Conservation (phyloP, 1,284 basidiomycete genomes). For the Bjerkandera adusta region DNA sequence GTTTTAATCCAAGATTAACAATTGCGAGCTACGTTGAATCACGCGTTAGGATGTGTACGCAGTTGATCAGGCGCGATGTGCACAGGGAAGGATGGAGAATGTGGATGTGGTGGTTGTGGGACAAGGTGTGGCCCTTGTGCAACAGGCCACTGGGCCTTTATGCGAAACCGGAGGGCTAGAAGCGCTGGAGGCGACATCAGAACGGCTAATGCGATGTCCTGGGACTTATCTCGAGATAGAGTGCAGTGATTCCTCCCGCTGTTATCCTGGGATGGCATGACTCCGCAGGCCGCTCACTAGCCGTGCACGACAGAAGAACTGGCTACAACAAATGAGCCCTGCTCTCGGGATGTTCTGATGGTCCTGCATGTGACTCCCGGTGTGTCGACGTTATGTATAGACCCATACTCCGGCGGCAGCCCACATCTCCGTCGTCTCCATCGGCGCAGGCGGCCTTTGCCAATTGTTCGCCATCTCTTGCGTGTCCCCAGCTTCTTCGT, state of each 20-base stretch:
- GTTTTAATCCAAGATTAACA: too few relatives aligned
- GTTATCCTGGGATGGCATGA: conserved; percentile 10
- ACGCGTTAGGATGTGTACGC: neutral
- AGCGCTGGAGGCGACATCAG: conserved; percentile 25
- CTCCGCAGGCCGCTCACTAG: conserved; percentile 20
- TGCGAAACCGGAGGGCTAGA: conserved; percentile 17
- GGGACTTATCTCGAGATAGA: conserved; percentile 22
- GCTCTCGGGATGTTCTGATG: conserved; percentile 11
- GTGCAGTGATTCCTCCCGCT: conserved; percentile 3
- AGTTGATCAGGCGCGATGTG: neutral
- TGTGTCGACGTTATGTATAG: conserved; percentile 7
- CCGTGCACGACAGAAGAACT: conserved; percentile 12
- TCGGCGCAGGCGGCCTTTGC: conserved; percentile 1
- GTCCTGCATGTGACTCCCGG: conserved; percentile 17
- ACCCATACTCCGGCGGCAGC: conserved; percentile 3
- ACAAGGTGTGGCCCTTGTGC: conserved; percentile 11
- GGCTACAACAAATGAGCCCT: conserved; percentile 10
- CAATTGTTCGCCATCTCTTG: conserved; percentile 5
- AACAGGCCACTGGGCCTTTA: conserved; percentile 19
- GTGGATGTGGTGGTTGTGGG: conserved; percentile 11
- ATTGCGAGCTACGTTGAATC: conserved; percentile 2
- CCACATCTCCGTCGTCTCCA: conserved; percentile 2
- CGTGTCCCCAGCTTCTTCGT: neutral
- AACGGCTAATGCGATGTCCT: conserved; percentile 23
- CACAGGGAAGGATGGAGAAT: conserved; percentile 5